Evolutionary conservation across 75 land plant species (phyloP).

Genomic region (Larix kaempferi): DNA sequence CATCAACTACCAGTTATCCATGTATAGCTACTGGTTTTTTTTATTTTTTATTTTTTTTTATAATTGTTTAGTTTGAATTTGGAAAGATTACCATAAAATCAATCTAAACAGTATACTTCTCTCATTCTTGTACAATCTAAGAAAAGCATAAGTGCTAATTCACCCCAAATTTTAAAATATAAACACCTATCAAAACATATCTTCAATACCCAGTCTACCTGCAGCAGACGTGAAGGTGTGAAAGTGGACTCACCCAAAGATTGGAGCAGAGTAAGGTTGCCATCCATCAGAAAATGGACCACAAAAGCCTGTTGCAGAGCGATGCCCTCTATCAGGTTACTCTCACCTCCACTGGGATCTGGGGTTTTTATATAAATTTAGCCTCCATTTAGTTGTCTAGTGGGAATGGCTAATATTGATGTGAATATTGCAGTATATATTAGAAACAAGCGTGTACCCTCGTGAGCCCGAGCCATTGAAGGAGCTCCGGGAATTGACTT

Average conservation of each 20-base stretch:
- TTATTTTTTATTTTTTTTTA: too few species aligned
- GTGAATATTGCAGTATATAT: slow-evolving; percentile 68
- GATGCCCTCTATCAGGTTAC: slow-evolving; percentile 84
- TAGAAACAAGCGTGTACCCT: slow-evolving; percentile 79
- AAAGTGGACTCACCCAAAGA: not conserved
- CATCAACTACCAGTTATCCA: too few species aligned
- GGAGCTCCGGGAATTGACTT: slow-evolving; percentile 63
- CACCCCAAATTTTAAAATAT: too few species aligned
- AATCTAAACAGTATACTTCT: too few species aligned
- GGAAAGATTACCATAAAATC: too few species aligned
- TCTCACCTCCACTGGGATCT: too few species aligned
- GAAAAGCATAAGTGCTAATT: too few species aligned
- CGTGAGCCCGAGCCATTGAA: slow-evolving; percentile 60
- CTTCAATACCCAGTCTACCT: too few species aligned
- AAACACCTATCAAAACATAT: too few species aligned
- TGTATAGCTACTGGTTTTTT: too few species aligned
- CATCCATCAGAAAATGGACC: slow-evolving; percentile 69
- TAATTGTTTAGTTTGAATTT: too few species aligned
- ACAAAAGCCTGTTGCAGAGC: slow-evolving; percentile 86
- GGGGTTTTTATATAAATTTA: not conserved
- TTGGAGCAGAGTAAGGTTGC: not conserved
- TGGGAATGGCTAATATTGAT: not conserved
- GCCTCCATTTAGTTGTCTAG: not conserved
- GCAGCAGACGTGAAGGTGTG: not conserved
- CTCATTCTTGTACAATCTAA: too few species aligned